phyloP scores from a whole-genome alignment of 1,284 basidiomycete species.

The Cryptococcus maquisensis region DNA sequence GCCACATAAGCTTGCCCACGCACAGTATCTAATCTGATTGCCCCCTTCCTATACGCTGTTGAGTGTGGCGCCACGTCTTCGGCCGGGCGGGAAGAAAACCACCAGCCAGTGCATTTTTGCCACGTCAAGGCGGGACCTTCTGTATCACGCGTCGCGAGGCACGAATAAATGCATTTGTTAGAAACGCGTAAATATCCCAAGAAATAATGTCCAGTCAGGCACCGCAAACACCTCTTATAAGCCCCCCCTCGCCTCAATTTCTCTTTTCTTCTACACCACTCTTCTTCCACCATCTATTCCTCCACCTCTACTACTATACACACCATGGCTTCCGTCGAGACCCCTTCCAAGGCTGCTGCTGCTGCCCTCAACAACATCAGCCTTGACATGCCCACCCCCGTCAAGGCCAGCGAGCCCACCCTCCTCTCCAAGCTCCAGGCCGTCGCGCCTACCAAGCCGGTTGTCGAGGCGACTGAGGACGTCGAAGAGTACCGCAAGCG shows the following conservation, averaged over 20 bases:
- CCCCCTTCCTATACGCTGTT: too few species aligned
- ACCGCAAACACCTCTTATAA: neutral
- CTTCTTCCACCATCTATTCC: neutral
- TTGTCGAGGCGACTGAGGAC: slow-evolving; percentile 17
- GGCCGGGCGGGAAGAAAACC: neutral
- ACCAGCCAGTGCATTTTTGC: neutral
- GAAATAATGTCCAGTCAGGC: too few species aligned
- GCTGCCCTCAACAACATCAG: slow-evolving; percentile 49
- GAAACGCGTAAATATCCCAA: too few species aligned
- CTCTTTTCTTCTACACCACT: slow-evolving; percentile 2
- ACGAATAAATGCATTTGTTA: neutral
- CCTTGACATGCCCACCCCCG: slow-evolving; percentile 46
- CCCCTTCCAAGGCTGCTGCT: slow-evolving; percentile 53
- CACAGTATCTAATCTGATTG: too few species aligned
- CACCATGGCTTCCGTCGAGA: slow-evolving; percentile 47
- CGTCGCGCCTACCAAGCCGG: slow-evolving; percentile 37
- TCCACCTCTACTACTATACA: neutral
- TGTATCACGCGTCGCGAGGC: neutral
- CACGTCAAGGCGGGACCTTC: neutral
- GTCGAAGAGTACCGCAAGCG: slow-evolving; percentile 48
- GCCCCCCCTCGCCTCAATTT: neutral
- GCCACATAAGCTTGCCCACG: too few species aligned
- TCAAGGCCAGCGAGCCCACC: slow-evolving; percentile 21
- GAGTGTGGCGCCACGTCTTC: too few species aligned
- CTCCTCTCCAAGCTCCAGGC: slow-evolving; percentile 45